Conservation (phyloP, 495 filamentous ascomycete genomes). For the Annulohypoxylon maeteangense region DNA sequence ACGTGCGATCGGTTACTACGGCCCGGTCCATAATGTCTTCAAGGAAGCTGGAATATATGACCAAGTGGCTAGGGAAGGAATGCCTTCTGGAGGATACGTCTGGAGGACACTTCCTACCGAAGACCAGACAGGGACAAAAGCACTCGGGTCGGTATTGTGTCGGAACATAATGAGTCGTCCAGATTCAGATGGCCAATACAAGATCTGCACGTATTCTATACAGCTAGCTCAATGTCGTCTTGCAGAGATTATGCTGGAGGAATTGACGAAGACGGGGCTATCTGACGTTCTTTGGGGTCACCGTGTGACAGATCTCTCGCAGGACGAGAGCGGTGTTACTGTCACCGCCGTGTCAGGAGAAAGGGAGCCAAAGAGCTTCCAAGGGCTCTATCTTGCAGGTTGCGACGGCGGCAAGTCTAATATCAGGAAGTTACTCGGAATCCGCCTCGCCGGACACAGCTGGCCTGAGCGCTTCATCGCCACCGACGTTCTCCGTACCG, state of each 20-base stretch:
- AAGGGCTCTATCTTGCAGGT: slow-evolving; percentile 16
- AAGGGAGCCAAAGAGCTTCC: neutral
- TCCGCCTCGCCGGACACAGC: slow-evolving; percentile 18
- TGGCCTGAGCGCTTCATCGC: slow-evolving; percentile 28
- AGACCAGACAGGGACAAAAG: slow-evolving; percentile 11
- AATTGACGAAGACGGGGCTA: slow-evolving; percentile 8
- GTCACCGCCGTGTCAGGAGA: neutral
- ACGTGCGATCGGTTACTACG: slow-evolving; percentile 23
- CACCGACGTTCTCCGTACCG: slow-evolving; percentile 16
- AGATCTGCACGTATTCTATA: slow-evolving; percentile 15
- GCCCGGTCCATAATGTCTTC: slow-evolving; percentile 23
- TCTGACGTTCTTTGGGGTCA: slow-evolving; percentile 21
- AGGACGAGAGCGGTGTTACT: slow-evolving; percentile 11
- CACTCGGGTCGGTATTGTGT: slow-evolving; percentile 6
- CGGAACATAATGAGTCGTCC: slow-evolving; percentile 15
- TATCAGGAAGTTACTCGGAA: slow-evolving; percentile 18
- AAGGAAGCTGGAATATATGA: slow-evolving; percentile 22
- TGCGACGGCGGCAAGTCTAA: slow-evolving; percentile 20
- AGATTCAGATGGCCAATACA: slow-evolving; percentile 7
- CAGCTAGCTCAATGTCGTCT: slow-evolving; percentile 24
- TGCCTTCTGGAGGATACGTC: slow-evolving; percentile 19
- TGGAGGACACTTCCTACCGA: slow-evolving; percentile 24
- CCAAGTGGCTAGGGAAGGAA: slow-evolving; percentile 15
- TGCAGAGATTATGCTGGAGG: slow-evolving; percentile 19
- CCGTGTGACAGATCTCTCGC: slow-evolving; percentile 7